Conservation (phyloP, 2,329 filamentous ascomycete genomes). For the Orbilia quercus region DNA sequence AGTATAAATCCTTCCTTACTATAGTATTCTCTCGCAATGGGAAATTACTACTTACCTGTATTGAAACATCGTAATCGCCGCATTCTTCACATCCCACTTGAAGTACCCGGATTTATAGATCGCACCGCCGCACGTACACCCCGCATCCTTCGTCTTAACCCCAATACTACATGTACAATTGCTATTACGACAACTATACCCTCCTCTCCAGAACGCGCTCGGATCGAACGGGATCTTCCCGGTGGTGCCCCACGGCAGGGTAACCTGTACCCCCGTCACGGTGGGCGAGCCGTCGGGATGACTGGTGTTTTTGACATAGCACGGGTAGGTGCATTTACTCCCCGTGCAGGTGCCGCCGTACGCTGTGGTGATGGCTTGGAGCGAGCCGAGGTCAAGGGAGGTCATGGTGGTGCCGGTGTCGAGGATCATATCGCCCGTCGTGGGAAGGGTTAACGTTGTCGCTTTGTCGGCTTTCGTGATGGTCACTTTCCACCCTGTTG, state of each 20-base stretch:
- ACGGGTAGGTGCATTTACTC: constrained; percentile 16
- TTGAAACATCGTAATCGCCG: constrained; percentile 21
- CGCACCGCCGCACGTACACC: constrained; percentile 13
- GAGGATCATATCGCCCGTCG: constrained; percentile 22
- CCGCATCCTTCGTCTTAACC: constrained; percentile 18
- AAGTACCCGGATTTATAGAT: constrained; percentile 32
- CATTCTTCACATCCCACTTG: constrained; percentile 36
- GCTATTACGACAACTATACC: constrained; percentile 10
- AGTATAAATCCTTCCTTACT: too few relatives aligned
- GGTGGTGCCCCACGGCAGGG: constrained; percentile 7
- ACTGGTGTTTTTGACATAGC: constrained; percentile 11
- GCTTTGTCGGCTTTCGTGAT: constrained; percentile 2
- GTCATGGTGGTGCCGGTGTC: constrained; percentile 18
- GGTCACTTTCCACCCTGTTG: constrained; percentile 13
- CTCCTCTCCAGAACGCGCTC: constrained; percentile 8
- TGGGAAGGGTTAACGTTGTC: too few relatives aligned
- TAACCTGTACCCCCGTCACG: constrained; percentile 14
- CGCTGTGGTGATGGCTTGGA: constrained; percentile 8
- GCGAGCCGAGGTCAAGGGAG: not conserved
- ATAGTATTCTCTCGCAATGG: too few relatives aligned
- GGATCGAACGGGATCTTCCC: constrained; percentile 17
- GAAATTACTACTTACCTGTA: constrained; percentile 3
- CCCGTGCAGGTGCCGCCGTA: constrained; percentile 19
- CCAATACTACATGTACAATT: constrained; percentile 21
- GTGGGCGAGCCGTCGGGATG: constrained; percentile 10